Conservation (phyloP, 2,329 filamentous ascomycete genomes). For the Cytospora schulzeri region DNA sequence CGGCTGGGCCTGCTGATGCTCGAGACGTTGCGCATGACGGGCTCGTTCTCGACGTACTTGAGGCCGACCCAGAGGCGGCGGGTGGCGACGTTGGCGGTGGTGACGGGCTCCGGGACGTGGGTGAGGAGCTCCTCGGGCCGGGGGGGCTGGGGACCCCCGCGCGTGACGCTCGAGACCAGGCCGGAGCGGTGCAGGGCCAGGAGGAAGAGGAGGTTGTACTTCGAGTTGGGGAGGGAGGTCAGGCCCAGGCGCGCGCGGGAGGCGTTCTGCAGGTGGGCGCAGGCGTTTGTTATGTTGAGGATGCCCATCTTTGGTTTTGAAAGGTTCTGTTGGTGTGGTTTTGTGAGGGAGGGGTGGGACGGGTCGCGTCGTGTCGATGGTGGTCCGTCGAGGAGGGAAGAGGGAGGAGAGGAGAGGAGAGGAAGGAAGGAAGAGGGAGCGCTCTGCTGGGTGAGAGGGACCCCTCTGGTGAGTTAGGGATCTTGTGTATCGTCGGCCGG, state of each 20-base stretch:
- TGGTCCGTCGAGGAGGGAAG: background rate
- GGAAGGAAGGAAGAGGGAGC: constrained; percentile 8
- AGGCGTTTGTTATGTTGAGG: constrained; percentile 75
- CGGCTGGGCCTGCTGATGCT: constrained; percentile 76
- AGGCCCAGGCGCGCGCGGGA: constrained; percentile 80
- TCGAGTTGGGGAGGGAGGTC: constrained; percentile 79
- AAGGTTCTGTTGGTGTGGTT: constrained; percentile 1
- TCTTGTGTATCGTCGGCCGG: background rate
- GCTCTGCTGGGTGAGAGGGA: constrained; percentile 16
- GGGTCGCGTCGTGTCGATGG: too few species aligned
- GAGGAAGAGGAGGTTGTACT: constrained; percentile 75
- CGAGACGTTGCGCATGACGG: constrained; percentile 69
- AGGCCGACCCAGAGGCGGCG: constrained; percentile 84
- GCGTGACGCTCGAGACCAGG: constrained; percentile 78
- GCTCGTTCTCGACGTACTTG: constrained; percentile 85
- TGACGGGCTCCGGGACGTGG: constrained; percentile 59
- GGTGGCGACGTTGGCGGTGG: constrained; percentile 69
- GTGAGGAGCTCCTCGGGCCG: constrained; percentile 48
- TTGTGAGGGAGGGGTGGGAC: constrained; percentile 1
- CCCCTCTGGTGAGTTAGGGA: constrained; percentile 11
- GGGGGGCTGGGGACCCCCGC: constrained; percentile 62
- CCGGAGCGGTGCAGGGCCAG: constrained; percentile 81
- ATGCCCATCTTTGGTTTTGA: constrained; percentile 50
- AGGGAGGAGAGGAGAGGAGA: background rate
- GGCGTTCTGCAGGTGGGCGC: constrained; percentile 90